Evolutionary conservation across 75 land plant genomes (phyloP), one percentile per base, ranked within the genome.

Genomic region (Selaginella moellendorffii): DNA sequence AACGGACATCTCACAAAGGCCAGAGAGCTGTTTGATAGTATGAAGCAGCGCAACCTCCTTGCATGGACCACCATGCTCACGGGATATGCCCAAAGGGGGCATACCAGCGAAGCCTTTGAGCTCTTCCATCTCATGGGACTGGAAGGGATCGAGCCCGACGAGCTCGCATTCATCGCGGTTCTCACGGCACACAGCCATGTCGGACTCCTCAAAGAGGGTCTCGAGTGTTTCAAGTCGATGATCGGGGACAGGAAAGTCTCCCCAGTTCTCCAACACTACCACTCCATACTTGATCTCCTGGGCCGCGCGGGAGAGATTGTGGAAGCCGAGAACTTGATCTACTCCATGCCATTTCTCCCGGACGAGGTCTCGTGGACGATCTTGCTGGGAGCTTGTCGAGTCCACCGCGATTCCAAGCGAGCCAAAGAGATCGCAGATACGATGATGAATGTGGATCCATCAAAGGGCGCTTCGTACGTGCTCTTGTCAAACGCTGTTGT

Each of bases 221-320:
- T 70, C 31, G 62, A 71, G 1, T 65, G 66, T 52, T 82, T 82
- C 26, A 18, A 19, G 14, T 62, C 24, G 0, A 78, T 82, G 83
- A 61, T 58, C n/a, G 24, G 20, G 0, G 26, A 0, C 14, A 68
- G 78, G 64, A 76, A 65, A 31, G 22, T 78, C 61, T 58, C 67
- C 54, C 84, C 81, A 25, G 63, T 59, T 0, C 63, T 76, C 52
- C 76, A 78, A 52, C 84, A 82, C 27, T 82, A 71, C 54, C 64
- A 64, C 26, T 69, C 74, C 53, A 10, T 74, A 52, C 54, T 78
- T 28, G 80, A 56, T 30, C 28, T 78, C 10, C 5, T 78, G 23
- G 72, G 80, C 2, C 29, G 61, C 27, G 76, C 72, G 23, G 80
- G 76, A 52, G 29, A 65, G 26, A 21, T 73, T 27, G 67, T 66